Conservation (phyloP, 2,329 filamentous ascomycete species). For the Ceratocystis harringtonii region DNA sequence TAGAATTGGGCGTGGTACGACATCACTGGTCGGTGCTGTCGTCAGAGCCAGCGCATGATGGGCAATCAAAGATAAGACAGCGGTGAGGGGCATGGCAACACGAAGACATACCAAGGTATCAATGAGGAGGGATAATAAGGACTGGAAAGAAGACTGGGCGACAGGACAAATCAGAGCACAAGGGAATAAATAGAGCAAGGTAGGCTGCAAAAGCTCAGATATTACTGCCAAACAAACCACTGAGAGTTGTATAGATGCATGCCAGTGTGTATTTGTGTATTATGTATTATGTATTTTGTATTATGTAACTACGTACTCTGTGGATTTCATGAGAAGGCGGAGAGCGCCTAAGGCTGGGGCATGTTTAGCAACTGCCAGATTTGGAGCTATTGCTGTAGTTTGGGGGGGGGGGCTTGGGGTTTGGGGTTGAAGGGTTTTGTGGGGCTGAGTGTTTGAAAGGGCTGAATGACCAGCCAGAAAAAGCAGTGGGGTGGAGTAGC, state of each 20-base stretch:
- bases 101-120: slow-evolving; percentile 4
- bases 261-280: too few relatives aligned
- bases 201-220: neutral
- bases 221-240: neutral
- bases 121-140: neutral
- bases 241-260: too few relatives aligned
- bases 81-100: neutral
- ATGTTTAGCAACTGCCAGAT: slow-evolving; percentile 1
- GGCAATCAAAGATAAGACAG: neutral
- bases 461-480: neutral
- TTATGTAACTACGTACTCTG: neutral
- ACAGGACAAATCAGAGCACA: neutral
- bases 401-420: neutral
- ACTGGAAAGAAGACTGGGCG: neutral
- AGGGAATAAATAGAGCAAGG: neutral
- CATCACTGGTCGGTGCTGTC: neutral
- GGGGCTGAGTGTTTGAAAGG: neutral
- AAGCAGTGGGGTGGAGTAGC: neutral
- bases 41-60: neutral
- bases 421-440: neutral
- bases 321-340: slow-evolving; percentile 3
- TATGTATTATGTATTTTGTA: neutral
- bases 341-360: neutral
- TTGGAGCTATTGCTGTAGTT: slow-evolving; percentile 4
- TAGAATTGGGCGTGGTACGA: neutral